phyloP scores from a whole-genome alignment of 2,329 filamentous ascomycete genomes.

The Ophiocordyceps sinensis region DNA sequence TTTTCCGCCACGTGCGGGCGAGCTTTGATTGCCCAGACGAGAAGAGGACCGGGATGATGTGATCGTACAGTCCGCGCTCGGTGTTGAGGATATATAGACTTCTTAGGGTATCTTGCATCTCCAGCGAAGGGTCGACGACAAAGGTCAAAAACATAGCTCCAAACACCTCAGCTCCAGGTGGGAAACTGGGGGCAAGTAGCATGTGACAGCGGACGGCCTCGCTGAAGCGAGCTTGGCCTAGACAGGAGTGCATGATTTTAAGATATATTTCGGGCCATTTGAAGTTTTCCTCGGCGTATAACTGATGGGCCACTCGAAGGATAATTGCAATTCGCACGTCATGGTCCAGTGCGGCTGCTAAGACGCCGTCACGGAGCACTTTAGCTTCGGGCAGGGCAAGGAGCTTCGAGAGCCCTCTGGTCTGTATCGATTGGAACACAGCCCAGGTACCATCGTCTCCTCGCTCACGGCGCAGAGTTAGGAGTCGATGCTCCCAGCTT shows the following conservation, averaged over 20 bases:
- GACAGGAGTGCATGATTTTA: conserved; percentile 28
- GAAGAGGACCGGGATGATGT: conserved; percentile 35
- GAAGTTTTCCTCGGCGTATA: conserved; percentile 21
- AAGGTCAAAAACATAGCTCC: conserved; percentile 27
- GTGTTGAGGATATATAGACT: conserved; percentile 29
- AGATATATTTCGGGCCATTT: conserved; percentile 36
- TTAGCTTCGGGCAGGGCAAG: conserved; percentile 10
- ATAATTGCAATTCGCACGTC: conserved; percentile 11
- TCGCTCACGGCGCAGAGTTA: conserved; percentile 7
- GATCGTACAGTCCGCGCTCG: conserved; percentile 33
- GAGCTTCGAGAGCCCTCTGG: conserved; percentile 5
- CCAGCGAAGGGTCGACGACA: conserved; percentile 19
- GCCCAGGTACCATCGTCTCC: conserved; percentile 14
- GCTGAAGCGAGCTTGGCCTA: conserved; percentile 22
- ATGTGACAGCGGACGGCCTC: conserved; percentile 33
- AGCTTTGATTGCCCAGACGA: conserved; percentile 26
- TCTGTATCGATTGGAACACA: conserved; percentile 10
- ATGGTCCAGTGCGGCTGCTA: conserved; percentile 14
- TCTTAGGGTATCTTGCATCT: conserved; percentile 24
- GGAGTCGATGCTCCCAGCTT: conserved; percentile 8
- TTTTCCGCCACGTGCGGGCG: conserved; percentile 32
- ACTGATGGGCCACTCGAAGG: conserved; percentile 14
- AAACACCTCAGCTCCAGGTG: conserved; percentile 25
- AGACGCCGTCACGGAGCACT: conserved; percentile 14
- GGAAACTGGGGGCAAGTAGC: conserved; percentile 26